A percentile compares a stretch with the other conserved stretches of the same genome.
These are phyloP conservation scores for Aspergillus wentii DNA, from an alignment of 495 filamentous ascomycete species.

Conservation along the genomic window DNA sequence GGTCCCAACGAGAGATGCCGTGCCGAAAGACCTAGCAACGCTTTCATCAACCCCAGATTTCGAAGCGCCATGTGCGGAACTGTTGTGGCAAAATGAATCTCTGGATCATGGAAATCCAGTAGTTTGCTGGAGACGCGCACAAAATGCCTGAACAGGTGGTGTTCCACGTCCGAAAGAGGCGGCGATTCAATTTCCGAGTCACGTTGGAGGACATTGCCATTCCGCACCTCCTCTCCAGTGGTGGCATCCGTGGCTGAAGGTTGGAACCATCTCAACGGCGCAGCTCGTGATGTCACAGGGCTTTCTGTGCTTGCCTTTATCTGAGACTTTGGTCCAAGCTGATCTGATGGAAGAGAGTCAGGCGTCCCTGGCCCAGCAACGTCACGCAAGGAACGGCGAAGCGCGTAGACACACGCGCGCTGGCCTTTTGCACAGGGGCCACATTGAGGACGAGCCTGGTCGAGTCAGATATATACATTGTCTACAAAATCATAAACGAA, in stretches of 20 bases:
- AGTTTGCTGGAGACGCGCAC: conserved; percentile 13
- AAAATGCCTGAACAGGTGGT: conserved; percentile 17
- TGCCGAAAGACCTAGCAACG: conserved; percentile 19
- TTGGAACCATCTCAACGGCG: conserved; percentile 26
- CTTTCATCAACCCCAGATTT: conserved; percentile 23
- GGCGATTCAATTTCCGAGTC: conserved; percentile 15
- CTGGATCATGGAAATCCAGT: conserved; percentile 22
- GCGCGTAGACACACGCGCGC: conserved; percentile 23
- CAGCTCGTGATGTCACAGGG: conserved; percentile 10
- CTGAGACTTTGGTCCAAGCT: no score
- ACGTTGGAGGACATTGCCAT: conserved; percentile 13
- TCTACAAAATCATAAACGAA: not conserved
- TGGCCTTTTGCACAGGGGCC: conserved; percentile 26
- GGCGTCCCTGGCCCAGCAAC: no score
- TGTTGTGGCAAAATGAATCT: conserved; percentile 12
- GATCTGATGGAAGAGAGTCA: no score
- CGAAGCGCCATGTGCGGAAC: conserved; percentile 20
- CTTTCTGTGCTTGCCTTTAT: no score
- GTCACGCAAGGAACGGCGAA: no score
- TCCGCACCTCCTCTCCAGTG: conserved; percentile 12
- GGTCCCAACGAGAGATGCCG: conserved; percentile 18
- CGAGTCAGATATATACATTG: not conserved
- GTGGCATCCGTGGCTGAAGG: conserved; percentile 18
- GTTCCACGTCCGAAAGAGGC: conserved; percentile 16
- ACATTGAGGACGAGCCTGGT: conserved; percentile 24